These are phyloP conservation scores for Acanthamoeba sp. DNA, from an alignment of 208 protist species.

Conservation along the genomic window DNA sequence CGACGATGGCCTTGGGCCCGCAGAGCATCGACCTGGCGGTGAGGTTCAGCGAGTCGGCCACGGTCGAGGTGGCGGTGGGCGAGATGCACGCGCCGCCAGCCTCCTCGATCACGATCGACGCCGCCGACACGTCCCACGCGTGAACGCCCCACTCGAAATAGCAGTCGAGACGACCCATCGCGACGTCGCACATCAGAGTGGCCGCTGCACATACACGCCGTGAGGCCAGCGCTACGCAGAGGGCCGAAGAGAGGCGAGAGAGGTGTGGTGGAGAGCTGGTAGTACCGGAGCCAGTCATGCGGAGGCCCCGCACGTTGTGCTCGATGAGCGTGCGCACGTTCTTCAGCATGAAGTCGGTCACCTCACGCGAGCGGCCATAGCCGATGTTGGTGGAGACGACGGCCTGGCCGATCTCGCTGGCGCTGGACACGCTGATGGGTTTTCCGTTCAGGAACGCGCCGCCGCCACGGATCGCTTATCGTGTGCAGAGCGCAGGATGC, in stretches of 20 bases:
- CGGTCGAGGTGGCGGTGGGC: neutral
- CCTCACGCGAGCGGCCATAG: slow-evolving; percentile 11
- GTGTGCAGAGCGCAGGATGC: too few species aligned
- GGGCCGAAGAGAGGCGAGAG: neutral
- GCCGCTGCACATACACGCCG: slow-evolving; percentile 58
- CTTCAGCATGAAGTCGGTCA: slow-evolving; percentile 35
- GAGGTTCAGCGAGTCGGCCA: neutral
- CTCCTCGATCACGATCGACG: slow-evolving; percentile 78
- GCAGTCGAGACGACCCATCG: slow-evolving; percentile 4
- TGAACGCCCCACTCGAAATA: slow-evolving; percentile 84
- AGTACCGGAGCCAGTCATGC: slow-evolving; percentile 73
- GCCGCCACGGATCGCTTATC: slow-evolving; percentile 33
- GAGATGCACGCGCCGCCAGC: slow-evolving; percentile 71
- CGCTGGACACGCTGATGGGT: slow-evolving; percentile 51
- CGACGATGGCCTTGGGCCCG: neutral
- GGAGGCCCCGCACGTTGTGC: slow-evolving; percentile 74
- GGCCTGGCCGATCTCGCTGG: slow-evolving; percentile 23
- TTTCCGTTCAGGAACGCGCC: slow-evolving; percentile 75
- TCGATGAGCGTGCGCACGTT: slow-evolving; percentile 64
- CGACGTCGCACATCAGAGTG: slow-evolving; percentile 79
- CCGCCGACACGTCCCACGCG: slow-evolving; percentile 81
- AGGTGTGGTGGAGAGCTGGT: neutral
- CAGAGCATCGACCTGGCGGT: slow-evolving; percentile 45
- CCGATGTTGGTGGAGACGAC: slow-evolving; percentile 74
- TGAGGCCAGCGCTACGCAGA: too few species aligned